Percentiles rank a stretch among this genome's conserved stretches.
Evolutionary conservation across 495 filamentous ascomycete genomes (phyloP).

Genomic region (Neurospora sp.): DNA sequence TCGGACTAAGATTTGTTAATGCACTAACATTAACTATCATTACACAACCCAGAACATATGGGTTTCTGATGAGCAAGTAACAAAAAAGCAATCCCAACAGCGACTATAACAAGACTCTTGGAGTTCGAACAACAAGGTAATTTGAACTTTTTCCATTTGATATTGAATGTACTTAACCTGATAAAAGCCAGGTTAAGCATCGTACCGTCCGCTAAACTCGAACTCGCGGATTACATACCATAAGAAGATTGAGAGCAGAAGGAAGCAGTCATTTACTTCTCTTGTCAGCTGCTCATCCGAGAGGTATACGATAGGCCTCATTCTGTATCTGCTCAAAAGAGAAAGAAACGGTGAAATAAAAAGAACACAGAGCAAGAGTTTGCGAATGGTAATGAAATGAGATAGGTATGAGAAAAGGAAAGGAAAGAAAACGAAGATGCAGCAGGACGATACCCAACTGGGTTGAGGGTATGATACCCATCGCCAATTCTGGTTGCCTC

Average conservation of each 20-base stretch:
- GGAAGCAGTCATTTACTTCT: neutral
- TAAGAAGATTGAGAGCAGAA: neutral
- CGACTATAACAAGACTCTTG: neutral
- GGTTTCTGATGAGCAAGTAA: neutral
- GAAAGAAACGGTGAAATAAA: neutral
- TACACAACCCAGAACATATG: neutral
- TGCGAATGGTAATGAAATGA: neutral
- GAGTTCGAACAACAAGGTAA: neutral
- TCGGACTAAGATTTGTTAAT: neutral
- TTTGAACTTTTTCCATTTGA: neutral
- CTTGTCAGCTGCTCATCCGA: neutral
- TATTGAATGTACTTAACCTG: neutral
- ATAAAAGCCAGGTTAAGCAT: neutral
- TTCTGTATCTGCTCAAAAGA: neutral
- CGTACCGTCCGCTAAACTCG: neutral
- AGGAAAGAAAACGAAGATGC: neutral
- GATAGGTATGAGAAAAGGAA: neutral
- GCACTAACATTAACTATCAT: neutral
- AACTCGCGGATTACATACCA: neutral
- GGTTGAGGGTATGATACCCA: neutral
- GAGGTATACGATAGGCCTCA: neutral
- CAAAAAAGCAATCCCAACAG: neutral
- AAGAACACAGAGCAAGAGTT: neutral
- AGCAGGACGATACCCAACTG: neutral
- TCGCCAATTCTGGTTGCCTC: neutral